Percentiles rank a stretch among this genome's conserved stretches.
phyloP scores from a whole-genome alignment of 805 yeast genomes.

The Limtongia smithiae region DNA sequence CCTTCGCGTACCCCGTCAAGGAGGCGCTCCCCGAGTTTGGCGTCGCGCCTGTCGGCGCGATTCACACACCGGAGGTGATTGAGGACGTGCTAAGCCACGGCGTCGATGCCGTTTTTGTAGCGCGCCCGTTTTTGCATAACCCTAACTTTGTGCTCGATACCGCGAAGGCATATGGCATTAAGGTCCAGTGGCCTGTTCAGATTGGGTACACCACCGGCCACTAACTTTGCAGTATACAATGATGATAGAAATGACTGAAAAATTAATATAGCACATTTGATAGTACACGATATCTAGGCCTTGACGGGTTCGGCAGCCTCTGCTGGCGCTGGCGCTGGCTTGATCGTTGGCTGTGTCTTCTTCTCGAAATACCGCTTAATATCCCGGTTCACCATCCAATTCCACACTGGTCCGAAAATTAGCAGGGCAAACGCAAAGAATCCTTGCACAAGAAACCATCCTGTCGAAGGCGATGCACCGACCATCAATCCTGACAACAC shows the following conservation, averaged over 20 bases:
- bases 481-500: slow-evolving; percentile 60
- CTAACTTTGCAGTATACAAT: no score
- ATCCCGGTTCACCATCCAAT: slow-evolving; percentile 14
- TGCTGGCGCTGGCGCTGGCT: no score
- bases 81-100: slow-evolving; percentile 41
- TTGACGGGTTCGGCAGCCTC: no score
- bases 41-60: slow-evolving; percentile 49
- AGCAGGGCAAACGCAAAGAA: slow-evolving; percentile 48
- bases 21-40: slow-evolving; percentile 44
- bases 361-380: slow-evolving; percentile 8
- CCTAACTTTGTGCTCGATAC: slow-evolving; percentile 51
- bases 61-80: slow-evolving; percentile 40
- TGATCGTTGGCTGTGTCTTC: not conserved
- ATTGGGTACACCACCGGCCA: slow-evolving; percentile 22
- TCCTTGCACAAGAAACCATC: slow-evolving; percentile 52
- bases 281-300: no score
- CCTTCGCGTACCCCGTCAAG: slow-evolving; percentile 44
- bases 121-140: slow-evolving; percentile 45
- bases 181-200: slow-evolving; percentile 41
- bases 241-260: no score
- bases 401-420: slow-evolving; percentile 54
- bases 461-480: slow-evolving; percentile 66
- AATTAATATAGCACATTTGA: no score
- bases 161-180: slow-evolving; percentile 50
- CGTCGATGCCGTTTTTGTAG: slow-evolving; percentile 49